Percentiles rank a stretch among this genome's conserved stretches.
These are phyloP conservation scores for Fusarium verticillioides DNA, from an alignment of 2,329 filamentous ascomycete genomes.

Conservation along the genomic window DNA sequence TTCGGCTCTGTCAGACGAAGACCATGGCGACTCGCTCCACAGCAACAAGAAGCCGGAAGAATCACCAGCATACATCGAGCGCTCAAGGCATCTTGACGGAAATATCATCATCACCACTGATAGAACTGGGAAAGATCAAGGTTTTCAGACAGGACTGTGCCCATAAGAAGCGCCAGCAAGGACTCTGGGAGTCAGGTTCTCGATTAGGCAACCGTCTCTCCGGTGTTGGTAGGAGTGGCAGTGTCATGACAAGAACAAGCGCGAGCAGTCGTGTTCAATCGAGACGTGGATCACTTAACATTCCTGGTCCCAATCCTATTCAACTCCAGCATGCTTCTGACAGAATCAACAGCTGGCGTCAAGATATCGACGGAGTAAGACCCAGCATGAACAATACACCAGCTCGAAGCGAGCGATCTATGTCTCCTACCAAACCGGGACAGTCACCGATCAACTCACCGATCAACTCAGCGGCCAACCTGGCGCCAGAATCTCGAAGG, in stretches of 20 bases:
- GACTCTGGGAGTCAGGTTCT: constrained; percentile 81
- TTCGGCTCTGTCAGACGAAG: constrained; percentile 51
- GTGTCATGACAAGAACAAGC: constrained; percentile 65
- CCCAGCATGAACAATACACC: constrained; percentile 54
- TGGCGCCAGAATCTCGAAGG: constrained; percentile 59
- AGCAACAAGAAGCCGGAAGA: constrained; percentile 66
- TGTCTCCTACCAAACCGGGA: constrained; percentile 62
- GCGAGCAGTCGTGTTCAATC: constrained; percentile 60
- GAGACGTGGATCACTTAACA: constrained; percentile 64
- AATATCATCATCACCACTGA: constrained; percentile 95
- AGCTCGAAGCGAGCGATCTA: constrained; percentile 63
- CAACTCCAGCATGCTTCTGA: constrained; percentile 64
- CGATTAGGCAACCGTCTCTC: constrained; percentile 77
- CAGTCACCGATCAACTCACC: constrained; percentile 53
- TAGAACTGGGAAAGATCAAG: constrained; percentile 88
- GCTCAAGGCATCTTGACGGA: constrained; percentile 80
- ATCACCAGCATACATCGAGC: constrained; percentile 80
- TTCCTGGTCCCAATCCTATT: constrained; percentile 43
- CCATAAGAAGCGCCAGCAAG: constrained; percentile 78
- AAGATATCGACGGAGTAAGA: constrained; percentile 64
- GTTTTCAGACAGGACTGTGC: constrained; percentile 97
- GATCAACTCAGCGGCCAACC: constrained; percentile 51
- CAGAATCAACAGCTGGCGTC: constrained; percentile 88
- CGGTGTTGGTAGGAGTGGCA: constrained; percentile 68
- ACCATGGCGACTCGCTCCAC: constrained; percentile 49